A percentile compares a stretch with the other conserved stretches of the same genome.
Conservation (phyloP, 129 eudicot genomes). For the Gnaphalium uliginosum region DNA sequence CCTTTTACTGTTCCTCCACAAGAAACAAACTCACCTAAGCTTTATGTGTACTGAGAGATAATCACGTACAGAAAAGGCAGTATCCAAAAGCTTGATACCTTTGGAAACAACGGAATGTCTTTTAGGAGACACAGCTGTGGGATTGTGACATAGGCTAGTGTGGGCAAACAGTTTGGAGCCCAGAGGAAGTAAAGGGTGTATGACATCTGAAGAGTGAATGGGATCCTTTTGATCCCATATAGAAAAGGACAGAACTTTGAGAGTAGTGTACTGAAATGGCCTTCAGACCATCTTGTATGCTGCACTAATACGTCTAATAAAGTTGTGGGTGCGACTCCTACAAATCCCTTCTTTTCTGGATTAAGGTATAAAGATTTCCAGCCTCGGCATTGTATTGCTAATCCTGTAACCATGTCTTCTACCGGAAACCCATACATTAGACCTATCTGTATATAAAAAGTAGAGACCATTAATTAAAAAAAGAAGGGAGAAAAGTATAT, state of each 20-base stretch:
- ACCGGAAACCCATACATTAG: constrained; percentile 6
- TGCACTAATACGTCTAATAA: constrained; percentile 17
- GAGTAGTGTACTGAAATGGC: constrained; percentile 18
- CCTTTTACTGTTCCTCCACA: constrained; percentile 21
- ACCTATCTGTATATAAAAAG: constrained; percentile 1
- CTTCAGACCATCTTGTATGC: constrained; percentile 28
- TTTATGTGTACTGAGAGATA: constrained; percentile 19
- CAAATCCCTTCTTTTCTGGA: constrained; percentile 22
- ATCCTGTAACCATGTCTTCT: constrained; percentile 26
- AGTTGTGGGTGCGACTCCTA: constrained; percentile 18
- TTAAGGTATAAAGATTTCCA: constrained; percentile 22
- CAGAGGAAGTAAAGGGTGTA: constrained; percentile 21
- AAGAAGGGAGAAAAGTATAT: background rate
- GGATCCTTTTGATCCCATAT: constrained; percentile 13
- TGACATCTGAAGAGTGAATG: constrained; percentile 19
- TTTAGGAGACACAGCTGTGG: constrained; percentile 20
- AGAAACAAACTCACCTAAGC: constrained; percentile 22
- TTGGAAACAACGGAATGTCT: constrained; percentile 12
- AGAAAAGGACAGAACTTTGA: constrained; percentile 21
- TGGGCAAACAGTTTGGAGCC: constrained; percentile 20
- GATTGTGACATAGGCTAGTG: constrained; percentile 2
- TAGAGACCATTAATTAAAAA: background rate
- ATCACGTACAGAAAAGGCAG: constrained; percentile 20
- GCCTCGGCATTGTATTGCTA: constrained; percentile 23
- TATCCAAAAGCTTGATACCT: constrained; percentile 18